Percentiles rank a stretch among this genome's conserved stretches.
Conservation (phyloP, 768 basidiomycete genomes). For the Boletus subcaerulescens region DNA sequence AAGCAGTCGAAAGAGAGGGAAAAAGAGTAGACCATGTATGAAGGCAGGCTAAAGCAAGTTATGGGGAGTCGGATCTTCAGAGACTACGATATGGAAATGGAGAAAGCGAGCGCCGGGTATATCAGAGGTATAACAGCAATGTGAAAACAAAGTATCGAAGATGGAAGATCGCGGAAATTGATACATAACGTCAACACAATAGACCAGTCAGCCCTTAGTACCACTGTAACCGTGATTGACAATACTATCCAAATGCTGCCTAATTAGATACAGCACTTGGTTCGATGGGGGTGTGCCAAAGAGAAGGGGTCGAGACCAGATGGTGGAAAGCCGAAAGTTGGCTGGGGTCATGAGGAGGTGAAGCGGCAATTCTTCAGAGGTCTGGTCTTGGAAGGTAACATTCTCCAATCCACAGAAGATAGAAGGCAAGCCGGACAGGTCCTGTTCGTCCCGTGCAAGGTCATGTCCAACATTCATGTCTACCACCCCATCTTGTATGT, state of each 20-base stretch:
- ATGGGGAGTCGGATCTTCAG: no score
- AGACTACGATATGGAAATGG: no score
- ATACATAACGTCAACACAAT: no score
- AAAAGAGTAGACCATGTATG: no score
- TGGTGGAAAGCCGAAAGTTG: not conserved
- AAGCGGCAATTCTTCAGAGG: not conserved
- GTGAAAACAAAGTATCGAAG: no score
- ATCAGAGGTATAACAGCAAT: no score
- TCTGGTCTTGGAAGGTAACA: not conserved
- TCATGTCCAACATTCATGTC: not conserved
- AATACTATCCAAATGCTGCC: not conserved
- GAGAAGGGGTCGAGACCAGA: not conserved
- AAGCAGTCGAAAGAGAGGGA: no score
- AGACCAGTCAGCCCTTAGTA: not conserved
- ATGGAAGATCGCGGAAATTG: no score
- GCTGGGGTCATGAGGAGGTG: not conserved
- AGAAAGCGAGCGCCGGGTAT: no score
- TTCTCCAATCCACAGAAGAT: not conserved
- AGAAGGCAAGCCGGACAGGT: not conserved
- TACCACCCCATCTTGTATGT: not conserved
- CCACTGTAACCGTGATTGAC: not conserved
- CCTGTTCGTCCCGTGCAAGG: not conserved
- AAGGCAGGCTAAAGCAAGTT: no score
- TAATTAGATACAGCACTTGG: not conserved
- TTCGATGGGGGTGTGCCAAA: not conserved